phyloP scores from a whole-genome alignment of 2,329 filamentous ascomycete species.

The Pseudogymnoascus sp. region DNA sequence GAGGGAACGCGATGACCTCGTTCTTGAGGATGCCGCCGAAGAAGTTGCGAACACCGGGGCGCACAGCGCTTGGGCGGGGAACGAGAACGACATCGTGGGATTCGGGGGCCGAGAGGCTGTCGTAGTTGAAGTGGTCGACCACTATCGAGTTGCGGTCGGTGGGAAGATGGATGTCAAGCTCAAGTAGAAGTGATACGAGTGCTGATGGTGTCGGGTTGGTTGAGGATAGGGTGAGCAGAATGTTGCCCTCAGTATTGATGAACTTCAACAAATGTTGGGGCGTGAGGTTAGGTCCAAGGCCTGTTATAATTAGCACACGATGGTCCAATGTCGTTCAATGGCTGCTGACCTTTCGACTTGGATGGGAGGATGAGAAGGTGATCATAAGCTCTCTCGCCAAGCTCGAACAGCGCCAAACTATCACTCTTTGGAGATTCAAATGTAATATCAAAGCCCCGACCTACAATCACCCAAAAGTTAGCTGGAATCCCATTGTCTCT shows the following conservation, averaged over 20 bases:
- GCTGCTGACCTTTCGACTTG: constrained; percentile 71
- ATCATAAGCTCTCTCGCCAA: constrained; percentile 84
- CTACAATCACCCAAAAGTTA: constrained; percentile 37
- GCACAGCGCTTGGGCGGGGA: constrained; percentile 55
- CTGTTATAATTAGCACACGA: constrained; percentile 33
- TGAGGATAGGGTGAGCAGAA: constrained; percentile 76
- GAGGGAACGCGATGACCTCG: constrained; percentile 68
- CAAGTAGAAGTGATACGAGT: constrained; percentile 69
- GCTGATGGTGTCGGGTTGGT: constrained; percentile 60
- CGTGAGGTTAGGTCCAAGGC: constrained; percentile 79
- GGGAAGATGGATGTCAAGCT: constrained; percentile 84
- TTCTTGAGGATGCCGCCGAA: constrained; percentile 53
- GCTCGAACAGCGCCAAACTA: constrained; percentile 66
- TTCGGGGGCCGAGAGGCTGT: constrained; percentile 64
- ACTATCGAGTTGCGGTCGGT: constrained; percentile 75
- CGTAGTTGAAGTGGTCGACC: constrained; percentile 95
- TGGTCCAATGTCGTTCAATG: constrained; percentile 1
- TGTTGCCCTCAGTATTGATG: constrained; percentile 83
- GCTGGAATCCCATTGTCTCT: not conserved
- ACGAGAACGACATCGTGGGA: constrained; percentile 83
- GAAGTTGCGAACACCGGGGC: constrained; percentile 64
- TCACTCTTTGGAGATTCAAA: constrained; percentile 81
- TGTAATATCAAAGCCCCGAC: constrained; percentile 69
- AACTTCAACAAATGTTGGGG: constrained; percentile 84
- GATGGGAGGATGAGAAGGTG: constrained; percentile 83